phyloP scores from a whole-genome alignment of 371 early-diverging fungal genomes.

The Sporodiniella umbellata region DNA sequence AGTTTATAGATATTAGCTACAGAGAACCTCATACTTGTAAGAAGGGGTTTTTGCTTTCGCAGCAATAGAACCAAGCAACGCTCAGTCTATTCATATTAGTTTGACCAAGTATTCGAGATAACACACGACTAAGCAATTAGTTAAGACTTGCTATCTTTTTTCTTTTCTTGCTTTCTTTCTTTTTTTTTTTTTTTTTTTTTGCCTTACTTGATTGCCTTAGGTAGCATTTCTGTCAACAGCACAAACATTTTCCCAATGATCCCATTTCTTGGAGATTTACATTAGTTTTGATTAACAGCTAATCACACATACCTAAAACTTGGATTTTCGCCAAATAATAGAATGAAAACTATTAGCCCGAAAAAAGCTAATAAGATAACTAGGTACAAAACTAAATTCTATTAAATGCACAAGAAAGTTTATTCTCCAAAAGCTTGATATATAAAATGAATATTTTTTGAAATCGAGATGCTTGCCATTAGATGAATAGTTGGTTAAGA shows the following conservation, averaged over 20 bases:
- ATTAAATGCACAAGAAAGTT: not conserved
- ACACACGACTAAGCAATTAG: constrained; percentile 6
- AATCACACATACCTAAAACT: constrained; percentile 25
- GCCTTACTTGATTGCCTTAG: constrained; percentile 23
- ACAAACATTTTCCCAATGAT: constrained; percentile 28
- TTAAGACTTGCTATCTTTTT: too few relatives aligned
- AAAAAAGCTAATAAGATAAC: constrained; percentile 20
- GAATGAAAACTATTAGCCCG: constrained; percentile 31
- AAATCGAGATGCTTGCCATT: not conserved
- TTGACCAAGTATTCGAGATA: constrained; percentile 21
- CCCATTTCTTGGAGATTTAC: constrained; percentile 24
- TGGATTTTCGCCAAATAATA: constrained; percentile 43
- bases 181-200: not conserved
- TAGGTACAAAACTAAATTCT: constrained; percentile 23
- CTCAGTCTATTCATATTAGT: constrained; percentile 17
- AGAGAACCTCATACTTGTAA: too few relatives aligned
- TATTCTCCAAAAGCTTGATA: not conserved
- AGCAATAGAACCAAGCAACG: constrained; percentile 36
- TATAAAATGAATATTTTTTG: not conserved
- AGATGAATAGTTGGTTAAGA: not conserved
- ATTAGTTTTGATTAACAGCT: not conserved
- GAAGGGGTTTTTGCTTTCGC: constrained; percentile 46
- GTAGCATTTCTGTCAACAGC: constrained; percentile 22
- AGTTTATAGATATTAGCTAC: too few relatives aligned
- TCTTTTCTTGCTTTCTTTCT: too few relatives aligned